Evolutionary conservation across 352 stramenopile species (phyloP), one percentile per base, ranked within the genome.

Genomic region (Pythium periplocum): DNA sequence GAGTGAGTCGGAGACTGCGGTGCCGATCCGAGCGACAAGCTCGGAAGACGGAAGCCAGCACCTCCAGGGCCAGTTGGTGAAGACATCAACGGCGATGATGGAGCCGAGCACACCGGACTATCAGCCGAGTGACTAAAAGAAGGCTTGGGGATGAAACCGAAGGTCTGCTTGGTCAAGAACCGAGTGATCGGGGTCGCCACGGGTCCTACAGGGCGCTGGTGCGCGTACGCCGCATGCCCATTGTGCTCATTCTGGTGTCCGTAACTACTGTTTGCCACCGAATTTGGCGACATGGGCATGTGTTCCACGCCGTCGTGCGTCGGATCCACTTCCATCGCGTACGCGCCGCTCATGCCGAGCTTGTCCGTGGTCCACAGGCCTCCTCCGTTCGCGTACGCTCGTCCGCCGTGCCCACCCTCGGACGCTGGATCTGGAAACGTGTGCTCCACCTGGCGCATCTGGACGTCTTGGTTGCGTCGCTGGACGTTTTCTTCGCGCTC

Each of bases 121-220:
- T 26, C 17, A 26, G 17, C 45, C 61, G 68, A 10, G 56, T 64
- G 52, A 60, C 68, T 50, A 51, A 72, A 50, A 52, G 58, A 55
- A 52, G 76, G 52, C 53, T 80, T 77, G 49, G 68, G 73, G 50
- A 78, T 80, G 57, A 78, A 85, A 30, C 76, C 79, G 9, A 86
- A 71, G 37, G 66, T 66, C 42, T 84, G 72, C 52, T 84, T 85
- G 57, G 68, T 74, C 46, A 83, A 66, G 62, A 90, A 90, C 4
- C 79, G 72, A 10, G 53, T 66, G 53, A 66, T 51, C 2, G 59
- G 59, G 9, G 53, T 66, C 4, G 52, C 52, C 43, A 48, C 26
- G 43, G 43, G 11, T 5, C 57, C 56, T 1, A 57, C 9, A 4
- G 37, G 45, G 8, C 11, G 35, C 48, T 38, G 44, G 38, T 38